Percentiles rank a stretch among this genome's conserved stretches.
These are phyloP conservation scores for Eryngium alpinum DNA, from an alignment of 140 eudicot species.

Conservation along the genomic window DNA sequence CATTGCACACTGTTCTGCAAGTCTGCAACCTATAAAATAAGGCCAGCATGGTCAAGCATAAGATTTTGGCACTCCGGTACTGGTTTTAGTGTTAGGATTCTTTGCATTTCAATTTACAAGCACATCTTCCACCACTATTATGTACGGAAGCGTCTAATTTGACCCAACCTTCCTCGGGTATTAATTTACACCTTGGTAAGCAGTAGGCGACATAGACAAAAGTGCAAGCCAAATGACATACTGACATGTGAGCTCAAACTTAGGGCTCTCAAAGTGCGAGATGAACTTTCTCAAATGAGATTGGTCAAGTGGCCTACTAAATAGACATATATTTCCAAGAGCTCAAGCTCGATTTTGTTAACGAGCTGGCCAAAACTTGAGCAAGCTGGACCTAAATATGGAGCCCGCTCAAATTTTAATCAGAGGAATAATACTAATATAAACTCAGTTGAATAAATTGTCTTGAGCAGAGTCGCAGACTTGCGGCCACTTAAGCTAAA, in stretches of 20 bases:
- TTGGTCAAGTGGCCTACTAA: neutral
- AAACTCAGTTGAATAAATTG: no score
- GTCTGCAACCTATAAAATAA: no score
- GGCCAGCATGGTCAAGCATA: no score
- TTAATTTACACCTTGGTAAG: neutral
- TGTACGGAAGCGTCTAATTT: neutral
- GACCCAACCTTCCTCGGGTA: neutral
- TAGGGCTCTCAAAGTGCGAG: neutral
- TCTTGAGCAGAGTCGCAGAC: no score
- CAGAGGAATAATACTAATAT: neutral
- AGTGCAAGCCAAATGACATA: neutral
- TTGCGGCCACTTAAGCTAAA: no score
- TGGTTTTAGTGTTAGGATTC: no score
- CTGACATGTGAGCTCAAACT: neutral
- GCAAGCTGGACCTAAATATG: neutral
- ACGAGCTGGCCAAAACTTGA: neutral
- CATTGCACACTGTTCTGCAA: no score
- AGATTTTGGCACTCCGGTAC: no score
- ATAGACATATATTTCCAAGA: constrained; percentile 1
- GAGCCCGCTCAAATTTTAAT: neutral
- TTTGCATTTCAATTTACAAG: no score
- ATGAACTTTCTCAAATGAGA: neutral
- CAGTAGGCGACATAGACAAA: neutral
- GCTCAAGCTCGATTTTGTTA: neutral
- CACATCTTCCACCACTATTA: neutral